A percentile compares a stretch with the other conserved stretches of the same genome.
Evolutionary conservation across 345 rosid species (phyloP).

Genomic region (Citrus cavaleriei): DNA sequence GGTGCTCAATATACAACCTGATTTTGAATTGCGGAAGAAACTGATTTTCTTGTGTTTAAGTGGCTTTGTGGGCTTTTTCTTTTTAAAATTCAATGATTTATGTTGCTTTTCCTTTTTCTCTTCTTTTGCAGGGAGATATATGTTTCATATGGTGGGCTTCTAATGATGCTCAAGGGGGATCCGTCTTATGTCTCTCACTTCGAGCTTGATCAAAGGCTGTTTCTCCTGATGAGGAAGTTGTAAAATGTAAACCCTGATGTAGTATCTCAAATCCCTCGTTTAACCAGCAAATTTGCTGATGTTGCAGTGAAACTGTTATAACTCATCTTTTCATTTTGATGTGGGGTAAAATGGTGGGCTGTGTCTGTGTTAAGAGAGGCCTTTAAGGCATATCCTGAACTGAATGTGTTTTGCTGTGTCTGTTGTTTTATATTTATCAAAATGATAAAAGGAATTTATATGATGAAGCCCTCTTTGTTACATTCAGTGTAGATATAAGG

Average conservation of each 20-base stretch:
- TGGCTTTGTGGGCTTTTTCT: background rate
- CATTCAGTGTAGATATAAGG: no score
- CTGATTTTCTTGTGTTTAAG: no score
- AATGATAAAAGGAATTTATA: background rate
- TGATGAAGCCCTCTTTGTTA: no score
- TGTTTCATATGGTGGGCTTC: conserved; percentile 78
- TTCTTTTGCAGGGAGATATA: conserved; percentile 58
- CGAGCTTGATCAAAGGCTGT: conserved; percentile 81
- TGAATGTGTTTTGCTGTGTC: background rate
- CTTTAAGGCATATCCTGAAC: background rate
- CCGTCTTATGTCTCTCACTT: conserved; percentile 60
- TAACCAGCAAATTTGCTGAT: background rate
- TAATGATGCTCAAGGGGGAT: conserved; percentile 81
- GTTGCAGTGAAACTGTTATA: background rate
- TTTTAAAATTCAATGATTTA: background rate
- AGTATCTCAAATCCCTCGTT: background rate
- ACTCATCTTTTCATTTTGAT: no score
- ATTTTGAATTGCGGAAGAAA: no score
- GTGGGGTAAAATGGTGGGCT: background rate
- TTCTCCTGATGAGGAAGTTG: conserved; percentile 71
- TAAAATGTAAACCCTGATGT: conserved; percentile 27
- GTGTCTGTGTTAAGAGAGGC: background rate
- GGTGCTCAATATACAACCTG: no score
- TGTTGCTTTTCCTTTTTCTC: background rate
- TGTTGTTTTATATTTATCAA: background rate